A percentile compares a stretch with the other conserved stretches of the same genome.
phyloP scores from a whole-genome alignment of 2,329 filamentous ascomycete species.

The Talaromyces pinophilus region DNA sequence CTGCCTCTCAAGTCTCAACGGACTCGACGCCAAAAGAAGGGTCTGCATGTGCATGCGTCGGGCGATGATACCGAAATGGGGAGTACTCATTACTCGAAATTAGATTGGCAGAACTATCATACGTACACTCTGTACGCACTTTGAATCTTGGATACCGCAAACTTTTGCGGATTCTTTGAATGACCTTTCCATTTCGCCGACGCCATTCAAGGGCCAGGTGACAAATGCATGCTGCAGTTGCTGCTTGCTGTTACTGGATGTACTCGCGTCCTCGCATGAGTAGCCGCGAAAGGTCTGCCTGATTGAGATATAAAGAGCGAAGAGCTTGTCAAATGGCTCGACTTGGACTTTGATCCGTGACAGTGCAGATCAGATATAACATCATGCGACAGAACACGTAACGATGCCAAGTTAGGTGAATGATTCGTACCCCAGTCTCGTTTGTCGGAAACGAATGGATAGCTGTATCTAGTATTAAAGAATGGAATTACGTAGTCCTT shows the following conservation, averaged over 20 bases:
- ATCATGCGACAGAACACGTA: neutral
- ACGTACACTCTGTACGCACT: neutral
- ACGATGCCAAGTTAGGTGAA: neutral
- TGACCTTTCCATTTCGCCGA: neutral
- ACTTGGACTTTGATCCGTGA: neutral
- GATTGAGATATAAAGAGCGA: neutral
- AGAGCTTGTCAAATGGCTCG: neutral
- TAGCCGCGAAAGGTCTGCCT: neutral
- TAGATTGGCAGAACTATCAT: too few species aligned
- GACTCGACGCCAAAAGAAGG: neutral
- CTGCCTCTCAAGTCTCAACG: neutral
- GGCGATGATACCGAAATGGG: constrained; percentile 1
- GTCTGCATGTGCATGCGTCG: neutral
- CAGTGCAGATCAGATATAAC: neutral
- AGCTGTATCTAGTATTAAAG: neutral
- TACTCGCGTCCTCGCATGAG: neutral
- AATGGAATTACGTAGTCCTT: neutral
- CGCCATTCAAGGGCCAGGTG: neutral
- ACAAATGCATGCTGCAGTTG: neutral
- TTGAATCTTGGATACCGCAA: neutral
- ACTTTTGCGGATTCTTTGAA: neutral
- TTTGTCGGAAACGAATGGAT: neutral
- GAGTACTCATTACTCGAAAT: neutral
- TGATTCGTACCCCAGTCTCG: neutral
- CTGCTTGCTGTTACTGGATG: neutral